Evolutionary conservation across 352 stramenopile species (phyloP).

Genomic region (Phytopythium chamaehyphon): DNA sequence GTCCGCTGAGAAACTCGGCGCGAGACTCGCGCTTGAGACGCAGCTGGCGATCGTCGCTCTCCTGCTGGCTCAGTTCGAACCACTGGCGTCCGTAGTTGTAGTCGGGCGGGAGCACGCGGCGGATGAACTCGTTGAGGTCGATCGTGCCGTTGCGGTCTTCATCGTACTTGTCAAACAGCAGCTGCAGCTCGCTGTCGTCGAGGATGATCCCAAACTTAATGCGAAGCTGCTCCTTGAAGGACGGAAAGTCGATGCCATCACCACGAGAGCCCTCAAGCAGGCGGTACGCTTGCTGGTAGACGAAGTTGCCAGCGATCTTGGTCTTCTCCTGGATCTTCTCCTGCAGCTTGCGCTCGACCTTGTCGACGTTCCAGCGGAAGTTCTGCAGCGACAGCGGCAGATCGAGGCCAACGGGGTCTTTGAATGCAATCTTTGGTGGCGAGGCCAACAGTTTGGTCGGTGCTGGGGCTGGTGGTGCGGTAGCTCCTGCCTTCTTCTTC

Average conservation of each 20-base stretch:
- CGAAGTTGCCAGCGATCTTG: constrained; percentile 79
- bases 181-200: constrained; percentile 59
- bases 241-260: constrained; percentile 73
- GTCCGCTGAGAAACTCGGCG: constrained; percentile 53
- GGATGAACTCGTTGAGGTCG: constrained; percentile 82
- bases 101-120: constrained; percentile 64
- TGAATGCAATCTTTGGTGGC: constrained; percentile 53
- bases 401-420: constrained; percentile 53
- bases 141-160: constrained; percentile 76
- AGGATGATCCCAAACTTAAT: constrained; percentile 81
- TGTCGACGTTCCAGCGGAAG: constrained; percentile 76
- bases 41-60: constrained; percentile 52
- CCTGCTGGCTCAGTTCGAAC: constrained; percentile 72
- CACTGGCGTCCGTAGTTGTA: constrained; percentile 73
- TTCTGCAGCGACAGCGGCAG: constrained; percentile 60
- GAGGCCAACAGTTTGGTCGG: constrained; percentile 34
- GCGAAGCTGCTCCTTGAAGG: constrained; percentile 68
- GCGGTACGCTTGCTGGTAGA: constrained; percentile 84
- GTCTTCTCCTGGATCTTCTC: constrained; percentile 87
- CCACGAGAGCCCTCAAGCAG: constrained; percentile 69
- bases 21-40: constrained; percentile 57
- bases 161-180: constrained; percentile 86
- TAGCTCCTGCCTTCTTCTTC: constrained; percentile 14
- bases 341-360: constrained; percentile 78
- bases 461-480: not conserved